Conservation (phyloP, 106 monocot genomes). For the Allium sativum region DNA sequence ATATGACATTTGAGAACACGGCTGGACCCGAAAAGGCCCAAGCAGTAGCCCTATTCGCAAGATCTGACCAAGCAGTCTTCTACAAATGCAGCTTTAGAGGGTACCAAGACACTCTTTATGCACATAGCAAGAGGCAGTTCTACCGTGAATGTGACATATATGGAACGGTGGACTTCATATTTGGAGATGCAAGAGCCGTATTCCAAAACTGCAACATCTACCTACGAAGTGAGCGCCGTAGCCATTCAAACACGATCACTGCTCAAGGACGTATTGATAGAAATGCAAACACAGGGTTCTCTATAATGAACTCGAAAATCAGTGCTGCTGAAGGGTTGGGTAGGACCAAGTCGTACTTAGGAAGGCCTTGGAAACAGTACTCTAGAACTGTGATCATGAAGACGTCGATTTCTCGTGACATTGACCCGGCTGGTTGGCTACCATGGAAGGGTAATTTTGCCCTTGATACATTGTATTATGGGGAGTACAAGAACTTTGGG, state of each 20-base stretch:
- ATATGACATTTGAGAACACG: too few relatives aligned
- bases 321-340: neutral
- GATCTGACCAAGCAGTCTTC: conserved; percentile 6
- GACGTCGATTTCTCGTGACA: conserved; percentile 18
- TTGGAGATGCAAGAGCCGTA: conserved; percentile 4
- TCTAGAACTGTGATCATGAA: conserved; percentile 37
- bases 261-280: conserved; percentile 1
- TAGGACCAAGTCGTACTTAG: conserved; percentile 25
- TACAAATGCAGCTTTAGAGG: conserved; percentile 6
- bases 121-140: conserved; percentile 5
- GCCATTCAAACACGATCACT: conserved; percentile 1
- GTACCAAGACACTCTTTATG: conserved; percentile 17
- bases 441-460: conserved; percentile 26
- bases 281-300: neutral
- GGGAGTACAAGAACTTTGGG: conserved; percentile 41
- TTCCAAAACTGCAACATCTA: conserved; percentile 11
- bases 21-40: too few relatives aligned
- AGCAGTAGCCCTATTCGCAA: too few relatives aligned
- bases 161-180: conserved; percentile 22
- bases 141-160: conserved; percentile 6
- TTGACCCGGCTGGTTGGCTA: conserved; percentile 46
- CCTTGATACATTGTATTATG: conserved; percentile 36
- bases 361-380: conserved; percentile 46
- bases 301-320: conserved; percentile 2
- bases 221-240: neutral